Conservation (phyloP, 2,329 filamentous ascomycete species). For the Cryphonectria radicalis region DNA sequence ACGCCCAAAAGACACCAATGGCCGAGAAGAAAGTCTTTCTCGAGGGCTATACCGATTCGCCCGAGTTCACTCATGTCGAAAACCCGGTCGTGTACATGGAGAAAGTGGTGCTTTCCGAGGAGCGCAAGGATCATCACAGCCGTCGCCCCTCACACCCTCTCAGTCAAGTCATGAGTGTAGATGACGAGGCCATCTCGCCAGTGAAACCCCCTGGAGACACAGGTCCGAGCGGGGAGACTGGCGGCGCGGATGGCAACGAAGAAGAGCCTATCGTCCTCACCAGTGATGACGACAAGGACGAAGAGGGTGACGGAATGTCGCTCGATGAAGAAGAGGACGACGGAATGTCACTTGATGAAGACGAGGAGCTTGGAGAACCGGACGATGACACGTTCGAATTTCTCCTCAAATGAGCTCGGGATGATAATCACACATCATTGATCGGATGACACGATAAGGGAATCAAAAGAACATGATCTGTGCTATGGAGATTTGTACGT, state of each 20-base stretch:
- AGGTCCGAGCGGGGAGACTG: not conserved
- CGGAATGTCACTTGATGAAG: slow-evolving; percentile 10
- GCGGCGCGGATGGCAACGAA: not conserved
- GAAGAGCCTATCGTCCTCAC: not conserved
- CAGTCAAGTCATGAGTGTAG: slow-evolving; percentile 12
- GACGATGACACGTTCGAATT: slow-evolving; percentile 30
- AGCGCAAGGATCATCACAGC: not conserved
- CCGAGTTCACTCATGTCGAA: slow-evolving; percentile 20
- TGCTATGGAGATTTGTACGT: slow-evolving; percentile 13
- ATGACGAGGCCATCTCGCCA: not conserved
- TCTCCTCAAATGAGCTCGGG: slow-evolving; percentile 3
- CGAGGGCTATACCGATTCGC: slow-evolving; percentile 24
- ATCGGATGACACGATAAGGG: not conserved
- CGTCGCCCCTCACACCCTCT: slow-evolving; percentile 5
- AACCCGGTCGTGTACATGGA: slow-evolving; percentile 25
- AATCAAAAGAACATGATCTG: not conserved
- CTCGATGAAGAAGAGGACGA: slow-evolving; percentile 17
- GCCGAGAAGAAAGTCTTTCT: slow-evolving; percentile 21
- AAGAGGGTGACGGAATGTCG: not conserved
- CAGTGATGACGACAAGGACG: not conserved
- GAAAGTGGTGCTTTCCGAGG: slow-evolving; percentile 11
- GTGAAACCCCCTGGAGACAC: not conserved
- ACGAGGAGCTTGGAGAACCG: slow-evolving; percentile 19
- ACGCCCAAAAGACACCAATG: not conserved
- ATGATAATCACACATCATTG: not conserved